Conservation (phyloP, 352 stramenopile species). For the Elongisporangium undulatum region DNA sequence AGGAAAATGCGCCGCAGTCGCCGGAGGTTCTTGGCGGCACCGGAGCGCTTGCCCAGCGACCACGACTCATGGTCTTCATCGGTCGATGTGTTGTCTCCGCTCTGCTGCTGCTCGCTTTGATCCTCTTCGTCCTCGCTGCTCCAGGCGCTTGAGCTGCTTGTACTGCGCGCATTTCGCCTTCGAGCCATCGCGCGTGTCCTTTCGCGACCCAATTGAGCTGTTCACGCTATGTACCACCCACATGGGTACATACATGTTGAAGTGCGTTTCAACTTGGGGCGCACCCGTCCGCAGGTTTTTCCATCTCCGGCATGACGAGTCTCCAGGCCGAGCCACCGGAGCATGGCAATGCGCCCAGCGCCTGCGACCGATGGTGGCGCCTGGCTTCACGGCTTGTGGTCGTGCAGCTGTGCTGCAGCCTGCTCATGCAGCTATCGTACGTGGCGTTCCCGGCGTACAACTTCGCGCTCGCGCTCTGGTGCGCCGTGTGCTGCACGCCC, state of each 20-base stretch:
- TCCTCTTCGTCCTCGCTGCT: not conserved
- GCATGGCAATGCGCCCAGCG: not conserved
- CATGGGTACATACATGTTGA: not conserved
- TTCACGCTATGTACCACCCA: not conserved
- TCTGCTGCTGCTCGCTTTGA: not conserved
- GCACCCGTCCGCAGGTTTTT: not conserved
- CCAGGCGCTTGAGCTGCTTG: not conserved
- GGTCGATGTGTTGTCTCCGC: not conserved
- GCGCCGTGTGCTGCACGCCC: conserved; percentile 46
- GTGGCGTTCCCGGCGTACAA: conserved; percentile 81
- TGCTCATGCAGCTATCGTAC: conserved; percentile 81
- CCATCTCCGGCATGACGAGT: not conserved
- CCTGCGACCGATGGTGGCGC: conserved; percentile 26
- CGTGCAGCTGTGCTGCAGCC: conserved; percentile 45
- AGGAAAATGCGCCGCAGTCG: conserved; percentile 67
- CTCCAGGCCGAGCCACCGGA: not conserved
- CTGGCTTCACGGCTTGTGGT: conserved; percentile 28
- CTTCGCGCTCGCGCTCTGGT: conserved; percentile 71
- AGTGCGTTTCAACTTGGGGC: not conserved
- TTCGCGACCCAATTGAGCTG: no score
- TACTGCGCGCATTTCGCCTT: not conserved
- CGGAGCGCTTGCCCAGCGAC: not conserved
- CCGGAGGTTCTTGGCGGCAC: conserved; percentile 31
- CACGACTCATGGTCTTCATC: not conserved
- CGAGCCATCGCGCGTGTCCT: no score